Evolutionary conservation across 441 rosid species (phyloP), one percentile per base, ranked within the genome.

Genomic region (Pelargonium australe): DNA sequence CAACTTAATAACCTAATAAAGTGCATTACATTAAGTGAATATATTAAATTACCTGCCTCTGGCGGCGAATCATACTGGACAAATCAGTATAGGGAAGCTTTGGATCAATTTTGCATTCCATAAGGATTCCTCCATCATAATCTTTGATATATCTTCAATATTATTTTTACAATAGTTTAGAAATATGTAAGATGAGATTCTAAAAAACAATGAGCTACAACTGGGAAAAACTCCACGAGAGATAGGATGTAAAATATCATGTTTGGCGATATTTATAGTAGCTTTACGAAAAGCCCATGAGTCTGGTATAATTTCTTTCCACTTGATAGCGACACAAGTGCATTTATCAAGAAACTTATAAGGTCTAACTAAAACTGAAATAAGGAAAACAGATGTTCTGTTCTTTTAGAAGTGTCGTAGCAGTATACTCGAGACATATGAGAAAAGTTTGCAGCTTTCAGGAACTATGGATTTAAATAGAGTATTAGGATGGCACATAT

Each of bases 91-190:
- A 95, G 10, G 97, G 98, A 83, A 95, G 99, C 81, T 91, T 92
- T 67, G 95, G 97, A 80, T 89, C 92, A 68, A 95, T 92, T 85
- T 88, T 92, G 85, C 98, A 95, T 79, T 95, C 99, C 98, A 92
- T 95, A 31, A 95, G 92, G 73, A 95, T 89, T 64, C 97, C 97
- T 62, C 99, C 99, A 78, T 92, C 99, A 87, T 92, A 95, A 74
- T 95, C 99, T 85, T 92, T 95, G 70, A 95, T 92, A 72, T 86
- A 92, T 77, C 98, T 92, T 73, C 57, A 73, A 77, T 67, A 62
- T 17, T 70, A 70, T 63, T 47, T 25, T 70, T 49, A 70, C 14
- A 49, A 78, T 20, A 63, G 16, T 49, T 34, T 34, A 41, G 6
- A 49, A 45, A 45, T 55, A 63, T 67, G 69, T 14, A 66, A 70